Conservation (phyloP, 1,284 basidiomycete species). For the Marasmius fiardii region DNA sequence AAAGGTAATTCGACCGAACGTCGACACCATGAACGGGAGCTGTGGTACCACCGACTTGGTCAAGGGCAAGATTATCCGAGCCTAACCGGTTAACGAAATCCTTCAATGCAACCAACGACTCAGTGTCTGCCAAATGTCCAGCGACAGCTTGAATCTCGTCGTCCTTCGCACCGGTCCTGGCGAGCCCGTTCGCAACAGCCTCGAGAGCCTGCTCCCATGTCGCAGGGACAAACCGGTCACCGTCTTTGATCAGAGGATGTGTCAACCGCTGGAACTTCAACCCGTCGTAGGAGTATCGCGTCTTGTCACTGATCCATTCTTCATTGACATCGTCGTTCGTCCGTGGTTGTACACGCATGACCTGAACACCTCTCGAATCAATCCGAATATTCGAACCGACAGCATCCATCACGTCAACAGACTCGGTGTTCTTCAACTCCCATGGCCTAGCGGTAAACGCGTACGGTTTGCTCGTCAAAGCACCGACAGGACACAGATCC, state of each 20-base stretch:
- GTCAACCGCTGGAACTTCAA: conserved; percentile 95
- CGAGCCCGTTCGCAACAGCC: conserved; percentile 79
- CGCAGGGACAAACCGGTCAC: conserved; percentile 89
- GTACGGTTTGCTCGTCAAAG: conserved; percentile 97
- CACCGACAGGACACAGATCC: conserved; percentile 97
- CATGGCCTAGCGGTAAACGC: conserved; percentile 97
- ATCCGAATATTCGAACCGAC: conserved; percentile 97
- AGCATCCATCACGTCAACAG: conserved; percentile 97
- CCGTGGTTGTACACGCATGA: conserved; percentile 96
- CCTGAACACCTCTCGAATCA: conserved; percentile 93
- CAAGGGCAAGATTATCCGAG: conserved; percentile 91
- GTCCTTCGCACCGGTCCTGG: conserved; percentile 80
- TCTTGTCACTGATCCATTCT: conserved; percentile 99
- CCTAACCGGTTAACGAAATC: conserved; percentile 93
- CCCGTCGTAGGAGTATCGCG: conserved; percentile 95
- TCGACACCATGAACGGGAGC: conserved; percentile 83
- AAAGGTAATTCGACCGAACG: conserved; percentile 94
- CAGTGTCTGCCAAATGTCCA: conserved; percentile 91
- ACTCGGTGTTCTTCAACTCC: conserved; percentile 99
- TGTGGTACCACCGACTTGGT: conserved; percentile 67
- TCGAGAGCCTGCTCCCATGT: conserved; percentile 92
- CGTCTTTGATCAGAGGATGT: conserved; percentile 87
- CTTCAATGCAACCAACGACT: conserved; percentile 91
- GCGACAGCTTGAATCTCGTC: conserved; percentile 97
- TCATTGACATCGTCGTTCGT: conserved; percentile 99